Base-by-base conservation (phyloP, 176 grass and related monocot species). In the Musa schizocarpa region DNA sequence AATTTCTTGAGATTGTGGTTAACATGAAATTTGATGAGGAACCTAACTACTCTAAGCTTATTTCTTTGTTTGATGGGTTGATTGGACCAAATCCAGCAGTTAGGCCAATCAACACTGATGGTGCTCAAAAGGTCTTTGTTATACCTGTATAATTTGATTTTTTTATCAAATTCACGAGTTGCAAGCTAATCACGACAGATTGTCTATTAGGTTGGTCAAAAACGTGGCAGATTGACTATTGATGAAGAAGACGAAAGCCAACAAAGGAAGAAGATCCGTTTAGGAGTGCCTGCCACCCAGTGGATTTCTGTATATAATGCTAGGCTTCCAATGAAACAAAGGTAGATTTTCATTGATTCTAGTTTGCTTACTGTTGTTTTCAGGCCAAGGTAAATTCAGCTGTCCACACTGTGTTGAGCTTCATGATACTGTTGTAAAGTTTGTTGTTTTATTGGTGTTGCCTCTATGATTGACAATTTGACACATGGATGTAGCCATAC, bases 1-100 rank as follows among this genome's bases (percentile, higher is more conserved):
- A 81, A 61, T 96, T 96, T 83, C 88, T 91, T 76, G 88, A 91
- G 73, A 81, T 52, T 54, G 86, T 91, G 68, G 92, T 96, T 53
- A 96, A 96, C 79, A 86, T 96, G 92, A 96, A 96, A 74, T 96
- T 88, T 86, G 92, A 96, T 64, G 92, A 96, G 59, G 92, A 96
- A 53, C 92, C 92, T 68, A 96, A 96, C 83, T 96, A 96, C 58
- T 66, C 92, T 34, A 91, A 88, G 76, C 82, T 91, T 69, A 95
- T 95, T 72, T 96, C 92, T 59, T 76, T 96, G 21, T 96, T 96
- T 88, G 83, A 96, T 84, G 59, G 86, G 79, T 78, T 96, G 73
- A 88, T 96, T 80, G 88, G 81, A 76, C 76, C 86, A 77, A 89
- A 87, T 81, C 88, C 92, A 78, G 89, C 92, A 71, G 83, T 86